Evolutionary conservation across 257 asterid genomes (phyloP).

Genomic region (Nemophila menziesii): DNA sequence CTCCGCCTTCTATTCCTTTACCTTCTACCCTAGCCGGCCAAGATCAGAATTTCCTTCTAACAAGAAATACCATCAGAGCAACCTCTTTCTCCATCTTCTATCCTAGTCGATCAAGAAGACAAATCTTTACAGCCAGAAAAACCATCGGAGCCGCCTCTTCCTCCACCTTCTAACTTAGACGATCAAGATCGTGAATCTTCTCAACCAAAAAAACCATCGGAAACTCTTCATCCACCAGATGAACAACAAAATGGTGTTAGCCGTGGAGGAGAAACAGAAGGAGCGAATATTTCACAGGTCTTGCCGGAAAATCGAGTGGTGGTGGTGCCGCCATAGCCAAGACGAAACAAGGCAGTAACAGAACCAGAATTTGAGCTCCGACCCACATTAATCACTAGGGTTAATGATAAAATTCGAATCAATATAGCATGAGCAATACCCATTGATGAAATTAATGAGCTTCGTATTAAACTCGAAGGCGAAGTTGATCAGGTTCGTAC

Average conservation of each 20-base stretch:
- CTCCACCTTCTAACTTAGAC: no score
- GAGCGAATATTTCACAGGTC: not conserved
- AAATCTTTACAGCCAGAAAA: no score
- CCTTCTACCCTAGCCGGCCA: not conserved
- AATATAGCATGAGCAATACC: constrained; percentile 5
- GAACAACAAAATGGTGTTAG: not conserved
- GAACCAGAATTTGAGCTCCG: not conserved
- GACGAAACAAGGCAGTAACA: not conserved
- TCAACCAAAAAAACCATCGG: not conserved
- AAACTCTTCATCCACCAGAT: no score
- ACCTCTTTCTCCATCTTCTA: no score
- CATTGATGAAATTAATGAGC: constrained; percentile 9
- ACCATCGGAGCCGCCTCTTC: no score
- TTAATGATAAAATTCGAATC: constrained; percentile 12
- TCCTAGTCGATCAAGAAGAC: not conserved
- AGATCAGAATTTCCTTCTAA: not conserved
- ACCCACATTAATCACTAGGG: constrained; percentile 11
- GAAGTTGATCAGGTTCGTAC: constrained; percentile 16
- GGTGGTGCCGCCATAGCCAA: not conserved
- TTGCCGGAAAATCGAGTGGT: not conserved
- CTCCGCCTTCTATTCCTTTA: not conserved
- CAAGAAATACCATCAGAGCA: not conserved
- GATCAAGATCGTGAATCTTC: no score
- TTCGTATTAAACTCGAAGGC: constrained; percentile 9
- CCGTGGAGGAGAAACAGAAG: not conserved